A percentile compares a stretch with the other conserved stretches of the same genome.
phyloP scores from a whole-genome alignment of 768 basidiomycete species.

The Agrocybe chaxingu region DNA sequence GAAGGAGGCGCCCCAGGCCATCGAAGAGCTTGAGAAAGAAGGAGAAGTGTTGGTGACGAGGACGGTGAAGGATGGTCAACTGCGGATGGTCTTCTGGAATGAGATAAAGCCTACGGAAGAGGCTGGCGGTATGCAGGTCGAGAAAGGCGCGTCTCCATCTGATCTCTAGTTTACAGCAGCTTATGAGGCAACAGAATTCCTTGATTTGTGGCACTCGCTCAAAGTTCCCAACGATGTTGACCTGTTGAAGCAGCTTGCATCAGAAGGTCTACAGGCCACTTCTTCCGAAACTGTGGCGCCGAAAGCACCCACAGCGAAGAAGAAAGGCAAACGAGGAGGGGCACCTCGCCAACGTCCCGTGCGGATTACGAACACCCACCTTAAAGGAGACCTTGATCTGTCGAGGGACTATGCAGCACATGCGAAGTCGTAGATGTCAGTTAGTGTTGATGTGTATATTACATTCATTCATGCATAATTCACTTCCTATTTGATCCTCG shows the following conservation, averaged over 20 bases:
- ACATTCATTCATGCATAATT: no score
- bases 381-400: conserved; percentile 84
- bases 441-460: no score
- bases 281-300: conserved; percentile 58
- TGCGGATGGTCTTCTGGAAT: conserved; percentile 88
- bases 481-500: no score
- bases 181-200: conserved; percentile 63
- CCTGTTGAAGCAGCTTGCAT: conserved; percentile 70
- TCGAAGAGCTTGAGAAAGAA: conserved; percentile 87
- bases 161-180: conserved; percentile 6
- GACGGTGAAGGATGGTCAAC: conserved; percentile 76
- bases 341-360: conserved; percentile 72
- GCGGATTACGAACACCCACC: conserved; percentile 85
- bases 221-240: conserved; percentile 87
- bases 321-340: conserved; percentile 81
- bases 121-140: conserved; percentile 65
- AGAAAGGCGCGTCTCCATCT: conserved; percentile 62
- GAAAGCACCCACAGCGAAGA: conserved; percentile 53
- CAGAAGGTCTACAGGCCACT: conserved; percentile 81
- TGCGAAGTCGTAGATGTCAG: conserved; percentile 2
- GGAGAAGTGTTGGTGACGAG: conserved; percentile 88
- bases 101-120: conserved; percentile 79
- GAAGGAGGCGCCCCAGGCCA: conserved; percentile 80
- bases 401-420: conserved; percentile 32
- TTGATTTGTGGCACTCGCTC: conserved; percentile 82